Evolutionary conservation across 352 stramenopile species (phyloP).

Genomic region (Pythium inflatum): DNA sequence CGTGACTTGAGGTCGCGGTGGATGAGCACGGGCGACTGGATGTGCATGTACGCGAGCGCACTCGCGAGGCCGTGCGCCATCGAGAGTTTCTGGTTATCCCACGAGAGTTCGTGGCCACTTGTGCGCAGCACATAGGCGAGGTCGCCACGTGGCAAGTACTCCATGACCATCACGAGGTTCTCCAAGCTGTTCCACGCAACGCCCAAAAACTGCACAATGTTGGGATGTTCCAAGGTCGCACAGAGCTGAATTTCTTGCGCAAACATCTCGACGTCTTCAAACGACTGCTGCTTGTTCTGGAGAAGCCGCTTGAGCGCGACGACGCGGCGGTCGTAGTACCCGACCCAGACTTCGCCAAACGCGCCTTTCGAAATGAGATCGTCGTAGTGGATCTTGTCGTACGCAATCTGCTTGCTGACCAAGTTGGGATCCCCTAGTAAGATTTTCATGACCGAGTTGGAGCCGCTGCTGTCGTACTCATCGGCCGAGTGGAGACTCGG

Average conservation of each 20-base stretch:
- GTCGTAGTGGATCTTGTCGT: slow-evolving; percentile 55
- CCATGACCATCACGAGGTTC: slow-evolving; percentile 71
- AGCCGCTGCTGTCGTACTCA: not conserved
- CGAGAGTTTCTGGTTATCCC: slow-evolving; percentile 54
- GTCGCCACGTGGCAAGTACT: slow-evolving; percentile 74
- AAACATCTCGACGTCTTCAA: slow-evolving; percentile 73
- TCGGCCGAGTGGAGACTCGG: slow-evolving; percentile 3
- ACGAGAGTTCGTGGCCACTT: slow-evolving; percentile 40
- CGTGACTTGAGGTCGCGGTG: slow-evolving; percentile 89
- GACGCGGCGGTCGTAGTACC: slow-evolving; percentile 24
- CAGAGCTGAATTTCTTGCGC: slow-evolving; percentile 75
- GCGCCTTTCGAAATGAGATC: slow-evolving; percentile 52
- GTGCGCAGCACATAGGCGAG: slow-evolving; percentile 48
- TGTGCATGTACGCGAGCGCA: slow-evolving; percentile 85
- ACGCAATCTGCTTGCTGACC: slow-evolving; percentile 55
- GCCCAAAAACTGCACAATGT: slow-evolving; percentile 63
- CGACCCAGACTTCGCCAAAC: slow-evolving; percentile 78
- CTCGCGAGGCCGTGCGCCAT: slow-evolving; percentile 58
- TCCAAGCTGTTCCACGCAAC: slow-evolving; percentile 71
- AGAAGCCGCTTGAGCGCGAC: slow-evolving; percentile 76
- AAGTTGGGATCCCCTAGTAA: not conserved
- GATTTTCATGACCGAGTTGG: slow-evolving; percentile 1
- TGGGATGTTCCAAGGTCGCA: slow-evolving; percentile 63
- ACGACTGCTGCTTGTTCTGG: slow-evolving; percentile 44
- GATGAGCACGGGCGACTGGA: slow-evolving; percentile 67